Conservation (phyloP, 768 basidiomycete species). For the Termitomyces sp. region DNA sequence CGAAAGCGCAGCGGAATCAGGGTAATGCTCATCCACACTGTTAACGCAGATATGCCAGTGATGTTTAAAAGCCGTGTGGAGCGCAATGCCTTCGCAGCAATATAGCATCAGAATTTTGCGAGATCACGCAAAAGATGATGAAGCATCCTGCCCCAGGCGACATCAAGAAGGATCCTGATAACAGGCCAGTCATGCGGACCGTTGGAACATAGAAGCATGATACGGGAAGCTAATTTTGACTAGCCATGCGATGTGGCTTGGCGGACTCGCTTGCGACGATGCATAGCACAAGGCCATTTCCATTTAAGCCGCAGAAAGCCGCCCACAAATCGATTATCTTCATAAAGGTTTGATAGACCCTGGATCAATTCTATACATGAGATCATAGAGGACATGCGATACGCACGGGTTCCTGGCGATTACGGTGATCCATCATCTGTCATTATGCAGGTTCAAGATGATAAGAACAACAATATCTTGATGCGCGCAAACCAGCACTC, state of each 20-base stretch:
- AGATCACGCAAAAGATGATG: too few relatives aligned
- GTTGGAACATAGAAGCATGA: too few relatives aligned
- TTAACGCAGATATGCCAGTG: conserved; percentile 59
- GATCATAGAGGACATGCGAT: conserved; percentile 1
- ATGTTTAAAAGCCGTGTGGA: conserved; percentile 56
- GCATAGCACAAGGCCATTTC: conserved; percentile 59
- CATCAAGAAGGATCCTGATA: too few relatives aligned
- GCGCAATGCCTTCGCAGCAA: conserved; percentile 25
- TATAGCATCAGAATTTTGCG: too few relatives aligned
- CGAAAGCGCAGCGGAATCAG: conserved; percentile 57
- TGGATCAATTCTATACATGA: conserved; percentile 15
- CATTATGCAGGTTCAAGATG: conserved; percentile 46
- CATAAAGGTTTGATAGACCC: conserved; percentile 46
- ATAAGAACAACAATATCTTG: conserved; percentile 62
- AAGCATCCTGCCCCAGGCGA: too few relatives aligned
- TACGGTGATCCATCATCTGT: conserved; percentile 56
- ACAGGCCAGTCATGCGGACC: too few relatives aligned
- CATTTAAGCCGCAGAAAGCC: conserved; percentile 31
- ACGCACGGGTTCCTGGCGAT: conserved; percentile 45
- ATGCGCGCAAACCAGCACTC: conserved; percentile 62
- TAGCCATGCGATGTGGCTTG: conserved; percentile 53
- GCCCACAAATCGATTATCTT: conserved; percentile 24
- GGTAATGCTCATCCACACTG: conserved; percentile 42
- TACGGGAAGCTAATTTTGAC: conserved; percentile 45
- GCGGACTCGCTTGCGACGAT: conserved; percentile 69